Base-by-base conservation (phyloP, 23 red algal genomes). In the Cyanidiococcus yangmingshanensis region DNA sequence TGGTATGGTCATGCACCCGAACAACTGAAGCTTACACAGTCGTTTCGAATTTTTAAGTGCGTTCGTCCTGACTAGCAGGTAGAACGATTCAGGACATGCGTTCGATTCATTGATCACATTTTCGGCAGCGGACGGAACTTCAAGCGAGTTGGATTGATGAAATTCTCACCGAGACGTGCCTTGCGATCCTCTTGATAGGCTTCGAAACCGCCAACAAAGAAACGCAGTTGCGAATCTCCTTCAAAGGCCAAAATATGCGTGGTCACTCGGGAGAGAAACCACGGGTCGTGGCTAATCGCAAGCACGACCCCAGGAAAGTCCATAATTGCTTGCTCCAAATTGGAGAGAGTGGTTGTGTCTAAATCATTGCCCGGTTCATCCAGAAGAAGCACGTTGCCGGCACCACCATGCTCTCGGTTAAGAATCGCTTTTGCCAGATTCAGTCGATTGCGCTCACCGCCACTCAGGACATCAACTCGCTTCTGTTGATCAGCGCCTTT, bases 171-270 rank as follows among this genome's bases (percentile, higher is more conserved):
- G 29, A 94, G 79, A 30, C 84, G 58, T 41, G 58, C 50, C 38
- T 27, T 17, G 39, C 67, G 57, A 41, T 95, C 68, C 77, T 82
- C 86, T 38, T 89, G 67, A 83, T 89, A 95, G 39, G 67, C 82
- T 3, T 84, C 76, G 74, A 87, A 95, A 58, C 87, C 87, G 0
- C 90, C 90, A 37, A 85, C 75, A 39, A 89, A 95, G 67, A 84
- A 95, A 57, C 76, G 82, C 74, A 95, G 77, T 39, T 95, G 74
- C 36, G 79, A 79, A 59, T 95, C 80, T 12, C 90, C 90, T 75
- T 95, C 90, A 33, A 95, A 95, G 16, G 90, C 90, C 25, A 95
- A 75, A 77, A 95, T 95, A 57, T 95, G 90, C 35, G 90, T 89
- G 58, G 86, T 82, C 2, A 89, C 79, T 24, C 90, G 29, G 58